Conservation (phyloP, 768 basidiomycete genomes). For the Suillus sp. region DNA sequence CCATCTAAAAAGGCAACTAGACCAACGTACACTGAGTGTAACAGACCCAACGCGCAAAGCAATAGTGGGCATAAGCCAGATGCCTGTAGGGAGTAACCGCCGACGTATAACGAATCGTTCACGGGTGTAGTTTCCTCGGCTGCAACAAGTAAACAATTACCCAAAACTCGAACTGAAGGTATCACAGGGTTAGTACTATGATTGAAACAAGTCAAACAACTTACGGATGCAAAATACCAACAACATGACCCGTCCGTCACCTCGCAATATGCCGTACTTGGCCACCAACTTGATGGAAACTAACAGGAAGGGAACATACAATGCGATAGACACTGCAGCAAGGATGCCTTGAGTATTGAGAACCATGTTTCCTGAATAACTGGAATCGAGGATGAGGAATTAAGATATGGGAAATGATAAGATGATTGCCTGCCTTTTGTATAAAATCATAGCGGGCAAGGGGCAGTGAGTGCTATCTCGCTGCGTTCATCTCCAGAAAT, state of each 20-base stretch:
- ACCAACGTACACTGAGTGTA: constrained; percentile 38
- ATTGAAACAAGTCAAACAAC: constrained; percentile 22
- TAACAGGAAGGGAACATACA: constrained; percentile 58
- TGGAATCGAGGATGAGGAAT: constrained; percentile 2
- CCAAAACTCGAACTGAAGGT: constrained; percentile 54
- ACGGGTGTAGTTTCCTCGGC: constrained; percentile 45
- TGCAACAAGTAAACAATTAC: constrained; percentile 59
- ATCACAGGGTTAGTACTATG: constrained; percentile 12
- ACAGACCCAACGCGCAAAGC: constrained; percentile 38
- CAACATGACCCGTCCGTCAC: constrained; percentile 72
- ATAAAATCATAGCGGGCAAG: constrained; percentile 9
- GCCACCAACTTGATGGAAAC: constrained; percentile 47
- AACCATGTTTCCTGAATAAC: constrained; percentile 28
- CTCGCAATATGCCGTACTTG: constrained; percentile 57
- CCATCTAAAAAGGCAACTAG: background rate
- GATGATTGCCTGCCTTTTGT: constrained; percentile 21
- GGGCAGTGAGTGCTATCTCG: constrained; percentile 23
- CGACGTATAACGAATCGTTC: constrained; percentile 49
- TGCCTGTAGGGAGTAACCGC: constrained; percentile 48
- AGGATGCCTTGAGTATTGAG: constrained; percentile 50
- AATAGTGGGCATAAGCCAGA: constrained; percentile 43
- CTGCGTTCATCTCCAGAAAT: background rate
- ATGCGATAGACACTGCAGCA: constrained; percentile 57
- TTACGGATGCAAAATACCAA: constrained; percentile 58
- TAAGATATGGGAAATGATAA: constrained; percentile 8